These are phyloP conservation scores for Penicillium sp. DNA, from an alignment of 2,329 filamentous ascomycete genomes.

Conservation along the genomic window DNA sequence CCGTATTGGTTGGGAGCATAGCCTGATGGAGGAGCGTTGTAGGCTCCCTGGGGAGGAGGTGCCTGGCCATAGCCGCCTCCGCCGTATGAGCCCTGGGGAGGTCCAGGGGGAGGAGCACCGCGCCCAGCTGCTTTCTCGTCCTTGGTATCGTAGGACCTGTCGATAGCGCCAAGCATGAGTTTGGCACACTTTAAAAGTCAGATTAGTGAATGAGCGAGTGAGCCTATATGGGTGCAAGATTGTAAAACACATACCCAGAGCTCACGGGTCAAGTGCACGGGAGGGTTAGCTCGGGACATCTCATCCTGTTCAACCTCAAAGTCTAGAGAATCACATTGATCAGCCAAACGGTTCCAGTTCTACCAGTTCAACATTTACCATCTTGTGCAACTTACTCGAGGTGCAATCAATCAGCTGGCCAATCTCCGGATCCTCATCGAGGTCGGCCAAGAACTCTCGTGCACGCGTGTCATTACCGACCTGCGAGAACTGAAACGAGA, in stretches of 20 bases:
- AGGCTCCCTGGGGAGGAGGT: conserved; percentile 17
- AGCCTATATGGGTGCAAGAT: background rate
- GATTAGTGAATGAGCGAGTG: conserved; percentile 15
- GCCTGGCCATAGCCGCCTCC: conserved; percentile 37
- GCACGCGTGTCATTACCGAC: conserved; percentile 68
- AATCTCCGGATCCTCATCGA: conserved; percentile 65
- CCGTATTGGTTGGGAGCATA: conserved; percentile 16
- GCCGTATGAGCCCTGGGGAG: conserved; percentile 39
- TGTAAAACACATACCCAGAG: conserved; percentile 54
- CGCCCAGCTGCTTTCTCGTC: conserved; percentile 59
- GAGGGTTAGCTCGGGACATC: conserved; percentile 63
- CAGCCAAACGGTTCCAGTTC: conserved; percentile 16
- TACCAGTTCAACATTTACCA: background rate
- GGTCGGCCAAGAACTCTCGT: conserved; percentile 62
- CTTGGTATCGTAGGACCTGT: conserved; percentile 65
- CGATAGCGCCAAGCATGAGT: conserved; percentile 67
- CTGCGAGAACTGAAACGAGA: conserved; percentile 69
- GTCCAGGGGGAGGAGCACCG: conserved; percentile 28
- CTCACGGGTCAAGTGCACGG: conserved; percentile 65
- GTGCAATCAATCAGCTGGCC: conserved; percentile 68
- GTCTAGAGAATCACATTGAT: conserved; percentile 45
- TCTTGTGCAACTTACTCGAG: conserved; percentile 57
- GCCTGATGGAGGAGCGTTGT: conserved; percentile 17
- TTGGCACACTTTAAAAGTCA: conserved; percentile 55
- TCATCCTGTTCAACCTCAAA: conserved; percentile 69